Evolutionary conservation across 805 yeast species (phyloP).

Genomic region (Dipodascopsis uninucleata): DNA sequence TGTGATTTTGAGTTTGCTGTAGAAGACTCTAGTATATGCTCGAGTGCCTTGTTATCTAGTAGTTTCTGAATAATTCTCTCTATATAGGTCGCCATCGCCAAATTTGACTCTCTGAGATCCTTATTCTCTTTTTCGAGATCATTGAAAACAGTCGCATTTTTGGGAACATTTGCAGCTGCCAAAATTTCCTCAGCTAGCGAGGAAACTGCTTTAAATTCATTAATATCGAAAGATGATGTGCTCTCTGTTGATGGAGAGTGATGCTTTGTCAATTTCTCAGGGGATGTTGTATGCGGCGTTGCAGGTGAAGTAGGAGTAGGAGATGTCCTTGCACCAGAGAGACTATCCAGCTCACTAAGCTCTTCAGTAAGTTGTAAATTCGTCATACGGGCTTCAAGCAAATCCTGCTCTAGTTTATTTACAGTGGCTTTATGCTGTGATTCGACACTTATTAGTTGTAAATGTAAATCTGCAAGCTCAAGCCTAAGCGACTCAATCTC

Average conservation of each 20-base stretch:
- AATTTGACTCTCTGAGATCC: conserved; percentile 13
- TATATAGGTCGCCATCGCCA: conserved; percentile 19
- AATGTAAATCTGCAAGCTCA: conserved; percentile 16
- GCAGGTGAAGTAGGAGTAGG: too few species aligned
- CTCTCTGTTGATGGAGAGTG: too few species aligned
- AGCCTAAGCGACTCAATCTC: conserved; percentile 20
- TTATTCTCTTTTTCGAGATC: conserved; percentile 11
- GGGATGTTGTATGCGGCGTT: too few species aligned
- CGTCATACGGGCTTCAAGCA: not conserved
- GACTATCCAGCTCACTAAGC: conserved; percentile 7
- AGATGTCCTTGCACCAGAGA: too few species aligned
- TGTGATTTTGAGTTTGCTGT: conserved; percentile 4
- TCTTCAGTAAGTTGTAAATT: conserved; percentile 4
- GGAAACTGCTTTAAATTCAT: conserved; percentile 2
- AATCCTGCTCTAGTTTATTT: conserved; percentile 1
- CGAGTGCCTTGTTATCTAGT: conserved; percentile 13
- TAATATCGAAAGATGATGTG: too few species aligned
- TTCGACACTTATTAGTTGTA: conserved; percentile 3
- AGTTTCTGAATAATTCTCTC: conserved; percentile 23
- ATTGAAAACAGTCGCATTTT: not conserved
- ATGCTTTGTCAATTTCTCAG: too few species aligned
- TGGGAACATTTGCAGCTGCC: not conserved
- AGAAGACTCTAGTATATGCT: conserved; percentile 21
- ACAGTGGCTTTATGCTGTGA: not conserved
- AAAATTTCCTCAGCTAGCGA: conserved; percentile 15